phyloP scores from a whole-genome alignment of 768 basidiomycete genomes.

The Russula foetens region DNA sequence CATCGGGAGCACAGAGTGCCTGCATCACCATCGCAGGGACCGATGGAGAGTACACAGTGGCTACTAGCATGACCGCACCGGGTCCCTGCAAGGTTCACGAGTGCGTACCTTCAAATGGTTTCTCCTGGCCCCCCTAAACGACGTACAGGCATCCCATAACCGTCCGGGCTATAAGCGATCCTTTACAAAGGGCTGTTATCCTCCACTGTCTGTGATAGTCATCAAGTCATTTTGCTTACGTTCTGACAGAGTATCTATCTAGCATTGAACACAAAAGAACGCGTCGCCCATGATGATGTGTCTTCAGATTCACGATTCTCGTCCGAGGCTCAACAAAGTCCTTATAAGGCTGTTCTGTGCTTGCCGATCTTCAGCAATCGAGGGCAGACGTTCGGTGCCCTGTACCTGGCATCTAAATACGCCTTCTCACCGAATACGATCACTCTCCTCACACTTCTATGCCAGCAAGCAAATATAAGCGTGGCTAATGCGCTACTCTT shows the following conservation, averaged over 20 bases:
- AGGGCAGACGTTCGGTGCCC: conserved; percentile 65
- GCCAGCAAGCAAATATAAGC: conserved; percentile 69
- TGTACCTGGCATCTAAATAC: conserved; percentile 59
- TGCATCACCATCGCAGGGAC: conserved; percentile 63
- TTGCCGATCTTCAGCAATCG: conserved; percentile 68
- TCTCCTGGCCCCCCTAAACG: neutral
- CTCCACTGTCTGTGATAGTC: conserved; percentile 43
- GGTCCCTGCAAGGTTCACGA: conserved; percentile 60
- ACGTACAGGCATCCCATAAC: conserved; percentile 47
- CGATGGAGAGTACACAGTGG: conserved; percentile 62
- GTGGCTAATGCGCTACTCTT: conserved; percentile 70
- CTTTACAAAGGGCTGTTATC: conserved; percentile 58
- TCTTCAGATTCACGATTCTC: conserved; percentile 59
- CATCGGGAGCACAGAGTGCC: conserved; percentile 57
- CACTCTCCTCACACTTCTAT: conserved; percentile 54
- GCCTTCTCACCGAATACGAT: conserved; percentile 54
- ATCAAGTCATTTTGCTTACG: neutral
- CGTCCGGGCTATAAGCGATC: conserved; percentile 49
- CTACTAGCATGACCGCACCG: conserved; percentile 54
- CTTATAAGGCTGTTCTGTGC: conserved; percentile 55
- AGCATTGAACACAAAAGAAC: conserved; percentile 63
- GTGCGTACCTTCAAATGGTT: conserved; percentile 31
- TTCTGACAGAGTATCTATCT: neutral
- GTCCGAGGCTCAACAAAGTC: conserved; percentile 55
- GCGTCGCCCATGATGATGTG: conserved; percentile 52